These are phyloP conservation scores for Rhizoclosmatium sp. DNA, from an alignment of 192 early-diverging fungal genomes.

Conservation along the genomic window DNA sequence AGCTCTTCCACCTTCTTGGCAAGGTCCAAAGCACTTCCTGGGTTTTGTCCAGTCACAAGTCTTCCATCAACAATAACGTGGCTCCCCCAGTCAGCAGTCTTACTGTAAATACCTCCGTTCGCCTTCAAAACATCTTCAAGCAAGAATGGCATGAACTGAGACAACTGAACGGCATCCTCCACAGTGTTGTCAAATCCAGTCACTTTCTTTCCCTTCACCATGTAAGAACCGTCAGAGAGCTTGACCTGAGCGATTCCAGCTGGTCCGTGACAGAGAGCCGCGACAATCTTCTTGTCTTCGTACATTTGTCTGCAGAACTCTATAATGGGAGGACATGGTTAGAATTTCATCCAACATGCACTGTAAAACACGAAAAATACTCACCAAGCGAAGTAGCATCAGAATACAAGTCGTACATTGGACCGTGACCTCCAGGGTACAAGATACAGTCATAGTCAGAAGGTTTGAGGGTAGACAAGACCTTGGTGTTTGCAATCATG, in stretches of 20 bases:
- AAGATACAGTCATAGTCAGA: constrained; percentile 55
- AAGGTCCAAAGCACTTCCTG: neutral
- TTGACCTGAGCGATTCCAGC: constrained; percentile 71
- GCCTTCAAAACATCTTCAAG: constrained; percentile 36
- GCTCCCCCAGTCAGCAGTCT: constrained; percentile 55
- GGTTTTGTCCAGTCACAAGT: constrained; percentile 66
- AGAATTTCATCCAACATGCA: too few species aligned
- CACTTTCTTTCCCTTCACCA: constrained; percentile 70
- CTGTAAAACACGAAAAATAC: neutral
- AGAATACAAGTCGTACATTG: constrained; percentile 62
- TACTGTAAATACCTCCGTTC: constrained; percentile 65
- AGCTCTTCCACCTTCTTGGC: constrained; percentile 21
- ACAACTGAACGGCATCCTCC: constrained; percentile 62
- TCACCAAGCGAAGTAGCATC: constrained; percentile 49
- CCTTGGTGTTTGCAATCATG: constrained; percentile 53
- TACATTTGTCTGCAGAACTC: constrained; percentile 51
- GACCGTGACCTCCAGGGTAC: constrained; percentile 68
- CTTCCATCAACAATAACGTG: constrained; percentile 65
- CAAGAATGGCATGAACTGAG: constrained; percentile 42
- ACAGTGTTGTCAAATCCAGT: constrained; percentile 79
- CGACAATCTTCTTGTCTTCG: constrained; percentile 59
- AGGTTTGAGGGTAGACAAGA: constrained; percentile 44
- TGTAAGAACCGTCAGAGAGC: constrained; percentile 63
- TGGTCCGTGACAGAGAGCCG: constrained; percentile 69
- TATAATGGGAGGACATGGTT: neutral